These are phyloP conservation scores for Choiromyces venosus DNA, from an alignment of 495 filamentous ascomycete genomes.

Conservation along the genomic window DNA sequence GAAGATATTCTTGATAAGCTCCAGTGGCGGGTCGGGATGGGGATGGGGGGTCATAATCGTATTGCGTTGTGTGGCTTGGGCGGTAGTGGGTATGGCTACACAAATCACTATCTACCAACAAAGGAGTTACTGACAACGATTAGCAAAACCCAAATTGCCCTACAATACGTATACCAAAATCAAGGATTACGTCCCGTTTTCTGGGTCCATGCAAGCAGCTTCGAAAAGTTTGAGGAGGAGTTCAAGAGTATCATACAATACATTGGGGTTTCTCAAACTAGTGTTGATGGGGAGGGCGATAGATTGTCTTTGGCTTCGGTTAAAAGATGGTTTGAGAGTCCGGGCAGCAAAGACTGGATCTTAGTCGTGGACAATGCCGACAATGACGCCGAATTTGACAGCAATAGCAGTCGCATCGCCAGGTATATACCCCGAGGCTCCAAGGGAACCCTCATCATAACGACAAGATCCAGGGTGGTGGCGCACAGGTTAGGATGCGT, in stretches of 20 bases:
- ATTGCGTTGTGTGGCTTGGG: constrained; percentile 48
- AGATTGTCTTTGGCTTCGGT: background rate
- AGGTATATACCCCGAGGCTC: constrained; percentile 13
- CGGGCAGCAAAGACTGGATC: constrained; percentile 32
- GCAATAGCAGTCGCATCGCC: background rate
- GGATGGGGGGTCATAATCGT: constrained; percentile 15
- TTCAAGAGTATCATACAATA: constrained; percentile 45
- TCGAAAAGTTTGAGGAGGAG: constrained; percentile 42
- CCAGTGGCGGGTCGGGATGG: constrained; percentile 35
- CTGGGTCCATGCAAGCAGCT: constrained; percentile 44
- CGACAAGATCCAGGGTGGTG: constrained; percentile 5
- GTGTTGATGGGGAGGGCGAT: constrained; percentile 15
- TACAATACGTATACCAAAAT: constrained; percentile 45
- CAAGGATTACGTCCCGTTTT: constrained; percentile 35
- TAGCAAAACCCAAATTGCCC: constrained; percentile 50
- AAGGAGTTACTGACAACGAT: constrained; percentile 10
- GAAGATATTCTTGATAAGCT: constrained; percentile 39
- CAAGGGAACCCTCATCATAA: constrained; percentile 21
- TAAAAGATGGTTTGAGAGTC: constrained; percentile 22
- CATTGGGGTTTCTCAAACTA: constrained; percentile 34
- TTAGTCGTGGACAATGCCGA: constrained; percentile 45
- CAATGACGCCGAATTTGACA: constrained; percentile 32
- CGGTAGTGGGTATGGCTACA: constrained; percentile 48
- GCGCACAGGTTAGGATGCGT: constrained; percentile 2
- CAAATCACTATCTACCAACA: background rate